Conservation (phyloP, 1,284 basidiomycete genomes). For the Pterula multifida region DNA sequence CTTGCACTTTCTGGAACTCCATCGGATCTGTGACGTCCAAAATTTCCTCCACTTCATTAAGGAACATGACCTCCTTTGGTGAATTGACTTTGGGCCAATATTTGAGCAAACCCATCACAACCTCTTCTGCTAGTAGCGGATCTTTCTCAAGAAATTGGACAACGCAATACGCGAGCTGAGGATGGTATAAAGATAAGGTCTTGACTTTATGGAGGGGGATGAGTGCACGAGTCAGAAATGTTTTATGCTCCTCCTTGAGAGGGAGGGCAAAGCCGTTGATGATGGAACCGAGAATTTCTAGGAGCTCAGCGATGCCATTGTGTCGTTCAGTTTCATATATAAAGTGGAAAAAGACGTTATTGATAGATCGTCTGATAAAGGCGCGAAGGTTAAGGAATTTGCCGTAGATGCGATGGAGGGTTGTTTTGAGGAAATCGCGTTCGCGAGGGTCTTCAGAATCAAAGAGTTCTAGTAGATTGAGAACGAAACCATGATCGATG, state of each 20-base stretch:
- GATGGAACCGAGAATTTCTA: constrained; percentile 98
- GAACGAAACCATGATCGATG: constrained; percentile 94
- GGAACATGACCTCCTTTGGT: constrained; percentile 99
- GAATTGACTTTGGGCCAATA: constrained; percentile 99
- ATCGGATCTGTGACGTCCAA: constrained; percentile 95
- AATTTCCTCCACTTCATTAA: constrained; percentile 99
- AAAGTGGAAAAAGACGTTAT: constrained; percentile 99
- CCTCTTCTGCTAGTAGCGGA: constrained; percentile 84
- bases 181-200: constrained; percentile 93
- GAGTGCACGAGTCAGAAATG: constrained; percentile 91
- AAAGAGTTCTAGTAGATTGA: constrained; percentile 95
- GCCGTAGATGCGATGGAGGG: constrained; percentile 97
- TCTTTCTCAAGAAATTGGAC: constrained; percentile 99
- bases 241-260: constrained; percentile 99
- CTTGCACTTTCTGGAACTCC: constrained; percentile 96
- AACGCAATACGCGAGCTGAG: constrained; percentile 96
- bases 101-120: constrained; percentile 87
- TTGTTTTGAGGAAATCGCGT: constrained; percentile 98
- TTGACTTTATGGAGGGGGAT: constrained; percentile 98
- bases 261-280: constrained; percentile 99
- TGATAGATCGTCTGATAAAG: constrained; percentile 98
- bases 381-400: constrained; percentile 98
- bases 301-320: constrained; percentile 96
- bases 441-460: constrained; percentile 98
- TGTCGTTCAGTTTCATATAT: constrained; percentile 98